phyloP scores from a whole-genome alignment of 2,329 filamentous ascomycete species.

The Xylariales sp. region DNA sequence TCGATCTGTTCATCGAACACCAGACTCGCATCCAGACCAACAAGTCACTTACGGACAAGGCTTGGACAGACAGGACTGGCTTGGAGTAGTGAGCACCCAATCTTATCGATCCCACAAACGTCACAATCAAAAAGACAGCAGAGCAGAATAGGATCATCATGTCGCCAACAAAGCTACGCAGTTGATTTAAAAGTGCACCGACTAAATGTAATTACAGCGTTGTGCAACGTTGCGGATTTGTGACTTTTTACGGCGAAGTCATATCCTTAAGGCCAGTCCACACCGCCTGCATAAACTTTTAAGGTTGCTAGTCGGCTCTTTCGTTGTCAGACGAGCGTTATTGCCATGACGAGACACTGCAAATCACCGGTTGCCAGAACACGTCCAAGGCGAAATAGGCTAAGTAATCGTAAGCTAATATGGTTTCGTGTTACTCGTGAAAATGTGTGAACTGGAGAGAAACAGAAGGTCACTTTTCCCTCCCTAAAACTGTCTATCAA shows the following conservation, averaged over 20 bases:
- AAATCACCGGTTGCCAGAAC: background rate
- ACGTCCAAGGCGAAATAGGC: background rate
- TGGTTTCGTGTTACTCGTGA: slow-evolving; percentile 27
- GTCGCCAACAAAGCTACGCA: too few relatives aligned
- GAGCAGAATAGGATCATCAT: background rate
- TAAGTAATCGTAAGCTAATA: background rate
- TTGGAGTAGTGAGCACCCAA: background rate
- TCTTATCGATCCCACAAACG: background rate
- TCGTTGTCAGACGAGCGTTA: background rate
- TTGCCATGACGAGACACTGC: background rate
- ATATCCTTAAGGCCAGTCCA: too few relatives aligned
- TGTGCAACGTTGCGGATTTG: too few relatives aligned
- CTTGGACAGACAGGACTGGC: background rate
- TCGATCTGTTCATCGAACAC: background rate
- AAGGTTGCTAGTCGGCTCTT: background rate
- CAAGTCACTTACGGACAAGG: background rate
- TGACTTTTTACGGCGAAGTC: too few relatives aligned
- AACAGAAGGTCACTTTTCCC: slow-evolving; percentile 42
- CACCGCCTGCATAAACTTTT: too few relatives aligned
- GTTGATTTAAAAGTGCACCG: too few relatives aligned
- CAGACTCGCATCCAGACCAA: background rate
- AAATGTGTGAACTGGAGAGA: slow-evolving; percentile 30
- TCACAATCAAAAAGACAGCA: background rate
- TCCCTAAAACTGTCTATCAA: slow-evolving; percentile 50
- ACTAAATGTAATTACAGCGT: too few relatives aligned